These are phyloP conservation scores for Terfezia boudieri DNA, from an alignment of 495 filamentous ascomycete genomes.

Conservation along the genomic window DNA sequence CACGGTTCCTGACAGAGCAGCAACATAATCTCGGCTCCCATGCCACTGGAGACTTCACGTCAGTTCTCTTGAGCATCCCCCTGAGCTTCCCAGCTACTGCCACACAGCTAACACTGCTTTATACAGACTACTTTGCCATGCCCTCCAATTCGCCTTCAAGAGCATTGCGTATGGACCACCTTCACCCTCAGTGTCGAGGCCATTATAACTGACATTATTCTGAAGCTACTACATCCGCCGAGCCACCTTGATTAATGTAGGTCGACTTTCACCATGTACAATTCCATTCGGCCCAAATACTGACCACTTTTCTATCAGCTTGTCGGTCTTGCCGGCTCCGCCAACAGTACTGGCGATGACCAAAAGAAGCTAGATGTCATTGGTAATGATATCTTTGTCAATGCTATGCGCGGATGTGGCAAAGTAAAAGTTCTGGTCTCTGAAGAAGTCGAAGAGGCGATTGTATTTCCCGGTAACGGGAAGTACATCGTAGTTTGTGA, in stretches of 20 bases:
- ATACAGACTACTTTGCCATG: slow-evolving; percentile 72
- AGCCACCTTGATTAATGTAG: slow-evolving; percentile 74
- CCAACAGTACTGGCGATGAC: slow-evolving; percentile 89
- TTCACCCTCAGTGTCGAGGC: neutral
- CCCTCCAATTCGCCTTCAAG: slow-evolving; percentile 98
- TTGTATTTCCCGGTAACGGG: slow-evolving; percentile 69
- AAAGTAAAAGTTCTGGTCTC: slow-evolving; percentile 81
- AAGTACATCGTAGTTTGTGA: slow-evolving; percentile 93
- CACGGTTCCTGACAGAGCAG: slow-evolving; percentile 86
- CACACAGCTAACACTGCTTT: neutral
- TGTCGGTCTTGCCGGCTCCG: slow-evolving; percentile 78
- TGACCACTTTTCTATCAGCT: slow-evolving; percentile 22
- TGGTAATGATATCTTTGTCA: slow-evolving; percentile 90
- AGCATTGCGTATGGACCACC: slow-evolving; percentile 42
- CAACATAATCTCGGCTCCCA: slow-evolving; percentile 52
- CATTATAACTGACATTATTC: neutral
- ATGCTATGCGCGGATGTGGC: slow-evolving; percentile 75
- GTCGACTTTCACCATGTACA: slow-evolving; percentile 3
- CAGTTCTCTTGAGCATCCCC: slow-evolving; percentile 17
- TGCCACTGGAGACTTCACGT: slow-evolving; percentile 97
- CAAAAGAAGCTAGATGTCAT: slow-evolving; percentile 99
- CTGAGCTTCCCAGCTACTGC: neutral
- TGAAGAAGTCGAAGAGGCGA: slow-evolving; percentile 83
- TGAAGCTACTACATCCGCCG: slow-evolving; percentile 77
- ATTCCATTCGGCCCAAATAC: neutral